phyloP scores from a whole-genome alignment of 2,329 filamentous ascomycete species.

The Penicillium griseofulvum region DNA sequence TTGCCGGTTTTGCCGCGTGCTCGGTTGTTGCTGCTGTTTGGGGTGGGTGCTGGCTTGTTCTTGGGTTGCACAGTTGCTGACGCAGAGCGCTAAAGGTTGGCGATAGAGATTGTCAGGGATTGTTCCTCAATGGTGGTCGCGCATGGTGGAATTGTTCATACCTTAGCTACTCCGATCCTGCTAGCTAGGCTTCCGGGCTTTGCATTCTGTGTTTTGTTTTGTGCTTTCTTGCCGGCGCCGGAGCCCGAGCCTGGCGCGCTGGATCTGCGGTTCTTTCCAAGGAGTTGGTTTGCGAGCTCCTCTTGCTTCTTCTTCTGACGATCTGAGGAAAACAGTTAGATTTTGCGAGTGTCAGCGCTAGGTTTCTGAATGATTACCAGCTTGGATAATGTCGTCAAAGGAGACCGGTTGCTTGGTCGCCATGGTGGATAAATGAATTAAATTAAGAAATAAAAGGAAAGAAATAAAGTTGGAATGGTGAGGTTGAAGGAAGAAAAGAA shows the following conservation, averaged over 20 bases:
- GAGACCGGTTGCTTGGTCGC: conserved; percentile 39
- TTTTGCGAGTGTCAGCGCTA: conserved; percentile 1
- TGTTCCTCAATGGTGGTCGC: neutral
- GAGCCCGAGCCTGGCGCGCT: conserved; percentile 47
- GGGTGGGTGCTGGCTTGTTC: conserved; percentile 38
- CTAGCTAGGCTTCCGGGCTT: conserved; percentile 55
- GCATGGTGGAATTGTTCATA: conserved; percentile 19
- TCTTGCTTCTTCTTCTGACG: conserved; percentile 57
- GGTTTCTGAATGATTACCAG: conserved; percentile 37
- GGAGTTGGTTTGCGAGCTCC: conserved; percentile 57
- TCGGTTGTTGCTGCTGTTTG: conserved; percentile 17
- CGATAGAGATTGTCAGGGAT: neutral
- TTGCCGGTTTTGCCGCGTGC: conserved; percentile 27
- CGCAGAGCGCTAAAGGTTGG: conserved; percentile 36
- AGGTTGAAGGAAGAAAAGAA: conserved; percentile 13
- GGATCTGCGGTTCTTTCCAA: conserved; percentile 53
- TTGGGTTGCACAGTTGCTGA: conserved; percentile 41
- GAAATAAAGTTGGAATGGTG: neutral
- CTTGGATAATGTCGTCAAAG: conserved; percentile 53
- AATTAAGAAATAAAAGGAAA: neutral
- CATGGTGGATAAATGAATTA: conserved; percentile 30
- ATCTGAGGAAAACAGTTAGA: conserved; percentile 33
- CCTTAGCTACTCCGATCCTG: conserved; percentile 60
- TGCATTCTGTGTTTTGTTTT: conserved; percentile 40
- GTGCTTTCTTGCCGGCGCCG: conserved; percentile 8